These are phyloP conservation scores for Cladophialophora bantiana DNA, from an alignment of 2,329 filamentous ascomycete species.

Conservation along the genomic window DNA sequence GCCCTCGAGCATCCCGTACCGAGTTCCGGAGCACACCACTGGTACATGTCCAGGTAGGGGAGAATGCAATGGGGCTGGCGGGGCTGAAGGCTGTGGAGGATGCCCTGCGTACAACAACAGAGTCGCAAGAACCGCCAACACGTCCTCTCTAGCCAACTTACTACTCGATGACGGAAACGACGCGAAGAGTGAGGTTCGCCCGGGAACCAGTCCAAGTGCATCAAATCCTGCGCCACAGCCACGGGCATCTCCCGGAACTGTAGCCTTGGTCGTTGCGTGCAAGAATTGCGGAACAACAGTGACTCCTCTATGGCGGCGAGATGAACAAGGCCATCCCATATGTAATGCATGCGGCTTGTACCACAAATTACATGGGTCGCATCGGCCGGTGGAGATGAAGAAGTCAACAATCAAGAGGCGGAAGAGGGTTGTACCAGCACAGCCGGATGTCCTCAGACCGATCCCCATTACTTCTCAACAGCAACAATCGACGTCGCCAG, in stretches of 20 bases:
- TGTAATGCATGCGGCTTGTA: slow-evolving; percentile 98
- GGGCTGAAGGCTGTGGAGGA: slow-evolving; percentile 91
- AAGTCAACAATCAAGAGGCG: slow-evolving; percentile 95
- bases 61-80: slow-evolving; percentile 93
- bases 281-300: slow-evolving; percentile 98
- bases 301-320: slow-evolving; percentile 92
- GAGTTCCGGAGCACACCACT: slow-evolving; percentile 52
- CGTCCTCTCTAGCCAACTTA: slow-evolving; percentile 18
- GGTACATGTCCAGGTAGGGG: slow-evolving; percentile 97
- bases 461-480: slow-evolving; percentile 29
- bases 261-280: slow-evolving; percentile 78
- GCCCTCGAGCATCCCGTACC: slow-evolving; percentile 34
- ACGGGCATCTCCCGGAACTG: slow-evolving; percentile 23
- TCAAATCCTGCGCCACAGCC: slow-evolving; percentile 20
- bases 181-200: slow-evolving; percentile 18
- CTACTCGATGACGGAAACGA: slow-evolving; percentile 14
- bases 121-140: slow-evolving; percentile 62
- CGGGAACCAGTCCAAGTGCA: slow-evolving; percentile 15
- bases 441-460: slow-evolving; percentile 50
- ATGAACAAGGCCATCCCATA: slow-evolving; percentile 93
- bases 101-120: slow-evolving; percentile 98
- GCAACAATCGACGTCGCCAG: slow-evolving; percentile 31
- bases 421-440: slow-evolving; percentile 89
- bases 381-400: slow-evolving; percentile 97
- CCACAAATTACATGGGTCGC: slow-evolving; percentile 92